Conservation (phyloP, 208 protist genomes). For the Crithidia sp. region DNA sequence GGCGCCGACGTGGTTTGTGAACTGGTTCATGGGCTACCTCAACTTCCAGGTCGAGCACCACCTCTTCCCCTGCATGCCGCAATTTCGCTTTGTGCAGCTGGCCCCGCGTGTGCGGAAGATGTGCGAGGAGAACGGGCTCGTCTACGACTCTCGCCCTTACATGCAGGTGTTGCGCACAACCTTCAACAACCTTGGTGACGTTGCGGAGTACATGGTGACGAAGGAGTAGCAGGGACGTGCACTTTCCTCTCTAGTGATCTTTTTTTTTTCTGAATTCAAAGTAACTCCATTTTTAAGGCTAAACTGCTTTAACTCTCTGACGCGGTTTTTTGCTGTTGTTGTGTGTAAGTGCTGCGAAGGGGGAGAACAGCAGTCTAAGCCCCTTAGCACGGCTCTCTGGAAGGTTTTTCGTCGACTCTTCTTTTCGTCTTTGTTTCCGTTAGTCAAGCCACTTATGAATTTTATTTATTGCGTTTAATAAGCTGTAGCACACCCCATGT, state of each 20-base stretch:
- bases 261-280: constrained; percentile 13
- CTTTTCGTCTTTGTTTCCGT: no score
- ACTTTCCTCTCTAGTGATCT: constrained; percentile 11
- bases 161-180: constrained; percentile 42
- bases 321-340: no score
- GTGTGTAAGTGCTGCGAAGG: no score
- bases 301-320: neutral
- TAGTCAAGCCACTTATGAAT: no score
- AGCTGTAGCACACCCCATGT: neutral
- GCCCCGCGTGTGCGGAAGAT: constrained; percentile 51
- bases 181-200: constrained; percentile 67
- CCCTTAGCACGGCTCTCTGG: no score
- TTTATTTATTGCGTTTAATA: neutral
- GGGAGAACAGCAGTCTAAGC: no score
- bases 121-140: constrained; percentile 70
- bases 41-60: constrained; percentile 92
- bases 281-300: constrained; percentile 14
- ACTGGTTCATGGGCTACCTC: constrained; percentile 82
- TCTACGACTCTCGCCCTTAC: constrained; percentile 62
- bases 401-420: no score
- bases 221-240: constrained; percentile 17
- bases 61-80: constrained; percentile 86
- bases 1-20: constrained; percentile 49
- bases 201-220: constrained; percentile 44
- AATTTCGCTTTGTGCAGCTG: constrained; percentile 68